These are phyloP conservation scores for Hortaea sp. DNA, from an alignment of 2,329 filamentous ascomycete genomes.

Conservation along the genomic window DNA sequence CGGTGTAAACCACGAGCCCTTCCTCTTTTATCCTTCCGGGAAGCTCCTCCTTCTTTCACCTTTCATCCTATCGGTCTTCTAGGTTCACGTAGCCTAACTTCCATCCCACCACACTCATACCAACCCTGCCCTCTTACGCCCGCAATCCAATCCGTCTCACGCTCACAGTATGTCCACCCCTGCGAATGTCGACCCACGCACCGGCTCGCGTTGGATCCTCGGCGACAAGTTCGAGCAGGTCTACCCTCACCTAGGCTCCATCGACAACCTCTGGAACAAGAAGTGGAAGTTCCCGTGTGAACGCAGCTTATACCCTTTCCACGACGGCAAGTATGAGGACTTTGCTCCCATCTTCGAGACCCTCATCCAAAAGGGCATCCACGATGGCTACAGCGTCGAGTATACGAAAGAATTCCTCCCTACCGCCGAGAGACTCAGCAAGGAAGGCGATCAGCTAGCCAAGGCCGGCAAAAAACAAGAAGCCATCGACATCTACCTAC, in stretches of 20 bases:
- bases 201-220: constrained; percentile 28
- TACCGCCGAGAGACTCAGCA: constrained; percentile 22
- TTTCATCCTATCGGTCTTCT: not conserved
- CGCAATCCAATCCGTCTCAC: not conserved
- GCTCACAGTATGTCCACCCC: not conserved
- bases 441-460: constrained; percentile 17
- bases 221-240: constrained; percentile 39
- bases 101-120: not conserved
- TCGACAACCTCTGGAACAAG: constrained; percentile 42
- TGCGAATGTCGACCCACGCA: constrained; percentile 18
- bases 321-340: constrained; percentile 28
- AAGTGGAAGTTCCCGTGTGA: constrained; percentile 28
- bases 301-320: constrained; percentile 23
- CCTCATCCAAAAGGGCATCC: constrained; percentile 26
- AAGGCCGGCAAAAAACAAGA: constrained; percentile 15
- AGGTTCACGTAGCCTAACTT: not conserved
- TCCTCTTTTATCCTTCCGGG: not conserved
- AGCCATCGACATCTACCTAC: constrained; percentile 25
- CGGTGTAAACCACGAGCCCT: not conserved
- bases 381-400: constrained; percentile 28
- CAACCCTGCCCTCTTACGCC: not conserved
- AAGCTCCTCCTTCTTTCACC: not conserved
- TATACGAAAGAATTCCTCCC: constrained; percentile 29
- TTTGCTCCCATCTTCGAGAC: constrained; percentile 29
- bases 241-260: constrained; percentile 49